A percentile compares a stretch with the other conserved stretches of the same genome.
These are phyloP conservation scores for Yamadazyma trypodendri DNA, from an alignment of 1,139 yeast species.

Conservation along the genomic window DNA sequence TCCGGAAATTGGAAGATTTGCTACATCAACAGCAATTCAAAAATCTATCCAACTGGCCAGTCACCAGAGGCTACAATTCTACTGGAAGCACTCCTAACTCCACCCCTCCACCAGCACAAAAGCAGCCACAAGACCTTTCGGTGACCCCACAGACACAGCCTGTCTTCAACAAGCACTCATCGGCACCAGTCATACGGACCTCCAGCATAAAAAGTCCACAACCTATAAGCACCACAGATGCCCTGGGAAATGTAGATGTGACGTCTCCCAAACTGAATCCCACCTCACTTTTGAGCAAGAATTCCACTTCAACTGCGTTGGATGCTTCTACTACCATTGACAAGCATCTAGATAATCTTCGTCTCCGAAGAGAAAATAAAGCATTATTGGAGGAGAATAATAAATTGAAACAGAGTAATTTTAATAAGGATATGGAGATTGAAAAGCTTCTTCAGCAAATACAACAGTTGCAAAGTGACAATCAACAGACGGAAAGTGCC, in stretches of 20 bases:
- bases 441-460: slow-evolving; percentile 6
- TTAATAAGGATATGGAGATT: slow-evolving; percentile 4
- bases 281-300: slow-evolving; percentile 14
- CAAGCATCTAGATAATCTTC: slow-evolving; percentile 44
- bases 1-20: slow-evolving; percentile 62
- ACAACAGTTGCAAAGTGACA: slow-evolving; percentile 23
- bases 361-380: slow-evolving; percentile 32
- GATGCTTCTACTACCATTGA: slow-evolving; percentile 42
- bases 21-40: slow-evolving; percentile 66
- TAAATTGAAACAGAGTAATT: slow-evolving; percentile 7
- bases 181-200: slow-evolving; percentile 4
- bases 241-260: neutral
- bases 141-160: neutral
- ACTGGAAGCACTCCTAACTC: slow-evolving; percentile 8
- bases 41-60: slow-evolving; percentile 60
- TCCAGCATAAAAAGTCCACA: neutral
- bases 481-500: slow-evolving; percentile 14
- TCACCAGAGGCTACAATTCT: slow-evolving; percentile 17
- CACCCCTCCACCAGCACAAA: slow-evolving; percentile 5
- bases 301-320: slow-evolving; percentile 16
- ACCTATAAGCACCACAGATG: neutral
- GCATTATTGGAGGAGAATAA: slow-evolving; percentile 17
- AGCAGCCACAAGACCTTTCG: neutral
- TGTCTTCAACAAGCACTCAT: neutral
- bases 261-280: slow-evolving; percentile 11